Evolutionary conservation across 2,329 filamentous ascomycete species (phyloP).

Genomic region (Phyllosticta citribraziliensis): DNA sequence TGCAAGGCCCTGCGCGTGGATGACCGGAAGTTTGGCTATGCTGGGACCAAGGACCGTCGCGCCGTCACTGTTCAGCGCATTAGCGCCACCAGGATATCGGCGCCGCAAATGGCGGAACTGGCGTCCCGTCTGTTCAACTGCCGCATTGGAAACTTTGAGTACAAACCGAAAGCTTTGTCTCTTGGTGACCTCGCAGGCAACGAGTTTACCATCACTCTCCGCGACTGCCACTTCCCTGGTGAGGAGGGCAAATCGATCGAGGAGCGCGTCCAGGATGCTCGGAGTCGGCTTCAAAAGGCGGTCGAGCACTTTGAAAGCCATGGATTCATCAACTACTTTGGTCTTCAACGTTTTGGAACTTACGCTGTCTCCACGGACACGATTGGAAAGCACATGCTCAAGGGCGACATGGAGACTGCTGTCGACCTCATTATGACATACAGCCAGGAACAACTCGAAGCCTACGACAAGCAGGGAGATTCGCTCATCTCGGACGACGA

Average conservation of each 20-base stretch:
- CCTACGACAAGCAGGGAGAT: slow-evolving; percentile 31
- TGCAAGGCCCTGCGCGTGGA: slow-evolving; percentile 61
- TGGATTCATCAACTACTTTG: slow-evolving; percentile 97
- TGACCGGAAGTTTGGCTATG: slow-evolving; percentile 68
- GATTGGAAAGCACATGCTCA: slow-evolving; percentile 73
- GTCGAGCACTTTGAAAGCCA: slow-evolving; percentile 58
- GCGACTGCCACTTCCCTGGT: slow-evolving; percentile 62
- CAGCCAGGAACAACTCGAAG: slow-evolving; percentile 51
- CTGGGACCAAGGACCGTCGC: slow-evolving; percentile 83
- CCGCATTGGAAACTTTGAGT: slow-evolving; percentile 69
- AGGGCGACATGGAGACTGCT: slow-evolving; percentile 70
- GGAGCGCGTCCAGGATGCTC: slow-evolving; percentile 37
- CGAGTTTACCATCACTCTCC: slow-evolving; percentile 84
- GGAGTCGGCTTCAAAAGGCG: slow-evolving; percentile 45
- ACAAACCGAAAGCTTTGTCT: slow-evolving; percentile 60
- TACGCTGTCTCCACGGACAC: slow-evolving; percentile 78
- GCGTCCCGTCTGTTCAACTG: slow-evolving; percentile 52
- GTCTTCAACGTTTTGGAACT: slow-evolving; percentile 91
- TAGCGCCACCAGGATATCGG: slow-evolving; percentile 52
- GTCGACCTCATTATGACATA: slow-evolving; percentile 69
- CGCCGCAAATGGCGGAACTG: slow-evolving; percentile 54
- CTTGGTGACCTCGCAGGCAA: slow-evolving; percentile 82
- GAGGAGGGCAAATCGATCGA: slow-evolving; percentile 24
- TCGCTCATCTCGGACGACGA: slow-evolving; percentile 63
- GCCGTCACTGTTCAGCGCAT: slow-evolving; percentile 79